Percentiles rank a stretch among this genome's conserved stretches.
Evolutionary conservation across 495 filamentous ascomycete genomes (phyloP).

Genomic region (Endocarpon pusillum): DNA sequence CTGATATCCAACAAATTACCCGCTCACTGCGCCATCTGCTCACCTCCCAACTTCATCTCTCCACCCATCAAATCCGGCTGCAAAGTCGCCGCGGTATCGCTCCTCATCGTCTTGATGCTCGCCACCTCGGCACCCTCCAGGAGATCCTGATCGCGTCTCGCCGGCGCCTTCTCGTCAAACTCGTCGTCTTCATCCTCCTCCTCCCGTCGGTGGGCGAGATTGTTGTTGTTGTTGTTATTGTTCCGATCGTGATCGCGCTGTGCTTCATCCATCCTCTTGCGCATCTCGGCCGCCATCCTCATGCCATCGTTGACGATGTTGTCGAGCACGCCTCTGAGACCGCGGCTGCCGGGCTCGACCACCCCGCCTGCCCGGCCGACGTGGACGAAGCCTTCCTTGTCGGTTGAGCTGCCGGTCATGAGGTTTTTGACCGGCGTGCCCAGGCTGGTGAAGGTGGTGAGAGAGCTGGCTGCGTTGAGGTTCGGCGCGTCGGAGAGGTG

Average conservation of each 20-base stretch:
- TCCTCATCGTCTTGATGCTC: neutral
- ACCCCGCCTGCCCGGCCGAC: conserved; percentile 31
- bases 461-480: conserved; percentile 51
- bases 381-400: conserved; percentile 6
- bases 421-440: conserved; percentile 16
- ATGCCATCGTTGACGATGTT: conserved; percentile 96
- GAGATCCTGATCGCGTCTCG: conserved; percentile 2
- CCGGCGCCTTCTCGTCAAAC: conserved; percentile 19
- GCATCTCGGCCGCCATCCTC: conserved; percentile 81
- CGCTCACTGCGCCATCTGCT: too few relatives aligned
- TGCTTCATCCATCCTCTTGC: conserved; percentile 82
- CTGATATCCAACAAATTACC: too few relatives aligned
- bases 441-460: conserved; percentile 66
- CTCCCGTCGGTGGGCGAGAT: conserved; percentile 46
- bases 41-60: too few relatives aligned
- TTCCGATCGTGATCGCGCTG: conserved; percentile 63
- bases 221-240: conserved; percentile 14
- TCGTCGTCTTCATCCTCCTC: conserved; percentile 63
- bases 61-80: too few relatives aligned
- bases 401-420: conserved; percentile 22
- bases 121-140: neutral
- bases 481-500: conserved; percentile 39
- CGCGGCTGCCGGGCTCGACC: conserved; percentile 49
- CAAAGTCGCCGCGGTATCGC: conserved; percentile 8
- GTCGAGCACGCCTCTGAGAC: conserved; percentile 80